Percentiles rank a stretch among this genome's conserved stretches.
Evolutionary conservation across 257 asterid species (phyloP).

Genomic region (Primulina tabacum): DNA sequence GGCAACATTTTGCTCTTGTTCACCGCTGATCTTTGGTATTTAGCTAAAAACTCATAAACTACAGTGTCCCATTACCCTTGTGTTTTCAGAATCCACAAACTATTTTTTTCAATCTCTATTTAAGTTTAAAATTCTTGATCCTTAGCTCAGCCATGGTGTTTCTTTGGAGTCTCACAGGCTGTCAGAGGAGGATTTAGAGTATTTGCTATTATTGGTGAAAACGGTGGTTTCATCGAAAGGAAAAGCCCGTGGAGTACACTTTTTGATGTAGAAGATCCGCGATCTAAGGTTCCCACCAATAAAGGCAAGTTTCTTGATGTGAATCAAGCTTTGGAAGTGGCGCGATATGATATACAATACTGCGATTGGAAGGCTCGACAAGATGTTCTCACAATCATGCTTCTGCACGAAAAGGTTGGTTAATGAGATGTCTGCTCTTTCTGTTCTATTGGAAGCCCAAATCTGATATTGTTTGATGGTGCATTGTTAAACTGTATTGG

Average conservation of each 20-base stretch:
- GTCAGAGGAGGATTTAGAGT: slow-evolving; percentile 66
- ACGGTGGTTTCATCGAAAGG: slow-evolving; percentile 49
- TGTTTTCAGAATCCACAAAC: neutral
- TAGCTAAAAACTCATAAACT: neutral
- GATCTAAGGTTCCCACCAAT: slow-evolving; percentile 63
- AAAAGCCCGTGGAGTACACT: slow-evolving; percentile 65
- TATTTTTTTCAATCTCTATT: neutral
- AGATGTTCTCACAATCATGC: slow-evolving; percentile 88
- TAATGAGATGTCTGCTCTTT: neutral
- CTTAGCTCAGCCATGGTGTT: neutral
- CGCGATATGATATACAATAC: slow-evolving; percentile 81
- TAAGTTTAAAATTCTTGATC: neutral
- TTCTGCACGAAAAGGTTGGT: slow-evolving; percentile 83
- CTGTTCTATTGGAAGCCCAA: neutral
- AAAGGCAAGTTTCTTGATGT: slow-evolving; percentile 80
- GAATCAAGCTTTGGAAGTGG: slow-evolving; percentile 82
- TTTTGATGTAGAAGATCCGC: slow-evolving; percentile 90
- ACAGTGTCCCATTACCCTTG: neutral
- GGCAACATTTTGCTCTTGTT: neutral
- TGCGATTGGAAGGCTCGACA: slow-evolving; percentile 98
- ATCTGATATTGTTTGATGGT: neutral
- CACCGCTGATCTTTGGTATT: neutral
- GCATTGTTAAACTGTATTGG: neutral
- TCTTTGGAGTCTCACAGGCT: slow-evolving; percentile 37
- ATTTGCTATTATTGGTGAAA: slow-evolving; percentile 73